Evolutionary conservation across 1,284 basidiomycete species (phyloP).

Genomic region (Austropuccinia psidii): DNA sequence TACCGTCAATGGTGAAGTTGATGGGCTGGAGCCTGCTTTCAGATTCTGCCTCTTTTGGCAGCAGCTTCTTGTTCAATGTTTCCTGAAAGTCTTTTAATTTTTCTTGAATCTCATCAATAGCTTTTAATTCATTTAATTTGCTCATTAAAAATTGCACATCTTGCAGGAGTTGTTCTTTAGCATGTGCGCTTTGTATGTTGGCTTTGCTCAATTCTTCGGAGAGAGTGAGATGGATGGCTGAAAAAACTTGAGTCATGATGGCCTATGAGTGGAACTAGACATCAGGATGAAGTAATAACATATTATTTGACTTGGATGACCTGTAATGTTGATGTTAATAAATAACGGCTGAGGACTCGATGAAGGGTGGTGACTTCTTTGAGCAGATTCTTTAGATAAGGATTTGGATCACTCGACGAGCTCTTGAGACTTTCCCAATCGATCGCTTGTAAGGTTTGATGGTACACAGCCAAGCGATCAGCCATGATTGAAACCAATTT

Average conservation of each 20-base stretch:
- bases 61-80: neutral
- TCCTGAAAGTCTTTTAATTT: neutral
- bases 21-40: neutral
- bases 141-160: slow-evolving; percentile 40
- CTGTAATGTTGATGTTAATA: slow-evolving; percentile 68
- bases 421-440: slow-evolving; percentile 57
- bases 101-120: slow-evolving; percentile 3
- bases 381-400: slow-evolving; percentile 81
- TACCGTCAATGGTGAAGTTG: too few species aligned
- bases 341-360: slow-evolving; percentile 88
- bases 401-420: slow-evolving; percentile 55
- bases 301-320: too few species aligned
- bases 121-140: slow-evolving; percentile 42
- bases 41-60: neutral
- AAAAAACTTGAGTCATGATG: slow-evolving; percentile 86
- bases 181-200: slow-evolving; percentile 68
- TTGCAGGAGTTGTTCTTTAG: slow-evolving; percentile 55
- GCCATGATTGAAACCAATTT: slow-evolving; percentile 99
- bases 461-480: slow-evolving; percentile 79
- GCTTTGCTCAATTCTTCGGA: slow-evolving; percentile 73
- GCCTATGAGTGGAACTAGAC: too few species aligned
- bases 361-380: slow-evolving; percentile 94
- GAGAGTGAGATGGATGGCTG: slow-evolving; percentile 77
- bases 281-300: too few species aligned
- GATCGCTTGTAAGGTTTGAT: slow-evolving; percentile 54